These are phyloP conservation scores for Begonia masoniana DNA, from an alignment of 306 rosid species.

Conservation along the genomic window DNA sequence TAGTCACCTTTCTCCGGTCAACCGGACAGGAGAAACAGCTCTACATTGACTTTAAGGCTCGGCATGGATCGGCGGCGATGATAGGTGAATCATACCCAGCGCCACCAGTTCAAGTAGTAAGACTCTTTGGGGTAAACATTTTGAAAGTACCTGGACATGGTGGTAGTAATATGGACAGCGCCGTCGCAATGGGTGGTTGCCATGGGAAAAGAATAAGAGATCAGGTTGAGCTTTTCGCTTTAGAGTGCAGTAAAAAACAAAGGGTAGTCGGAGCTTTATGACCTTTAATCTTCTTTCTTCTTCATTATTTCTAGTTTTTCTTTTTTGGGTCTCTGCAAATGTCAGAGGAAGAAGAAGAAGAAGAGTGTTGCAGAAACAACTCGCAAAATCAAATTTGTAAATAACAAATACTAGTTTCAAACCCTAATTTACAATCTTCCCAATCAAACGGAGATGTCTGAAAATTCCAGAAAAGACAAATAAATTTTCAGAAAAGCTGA, in stretches of 20 bases:
- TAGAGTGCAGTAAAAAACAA: slow-evolving; percentile 68
- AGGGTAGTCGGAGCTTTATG: slow-evolving; percentile 85
- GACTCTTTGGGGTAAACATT: slow-evolving; percentile 91
- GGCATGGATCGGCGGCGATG: slow-evolving; percentile 13
- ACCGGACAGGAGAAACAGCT: slow-evolving; percentile 68
- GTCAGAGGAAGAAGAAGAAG: too few species aligned
- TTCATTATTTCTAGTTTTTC: not conserved
- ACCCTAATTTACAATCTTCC: too few species aligned
- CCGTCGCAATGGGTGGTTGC: slow-evolving; percentile 19
- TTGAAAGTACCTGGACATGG: slow-evolving; percentile 37
- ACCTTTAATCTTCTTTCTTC: slow-evolving; percentile 10
- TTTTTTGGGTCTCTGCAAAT: slow-evolving; percentile 8
- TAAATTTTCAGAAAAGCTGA: too few species aligned
- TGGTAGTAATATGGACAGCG: slow-evolving; percentile 4
- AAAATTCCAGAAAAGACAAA: too few species aligned
- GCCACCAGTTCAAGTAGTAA: slow-evolving; percentile 55
- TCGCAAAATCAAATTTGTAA: too few species aligned
- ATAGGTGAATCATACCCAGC: slow-evolving; percentile 10
- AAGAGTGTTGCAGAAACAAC: too few species aligned
- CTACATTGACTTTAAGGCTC: slow-evolving; percentile 54
- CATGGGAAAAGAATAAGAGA: slow-evolving; percentile 55
- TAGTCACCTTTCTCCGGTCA: slow-evolving; percentile 59
- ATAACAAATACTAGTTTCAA: too few species aligned
- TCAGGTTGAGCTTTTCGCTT: slow-evolving; percentile 37
- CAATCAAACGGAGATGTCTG: too few species aligned